Conservation (phyloP, 2,329 filamentous ascomycete species). For the Madurella mycetomatis region DNA sequence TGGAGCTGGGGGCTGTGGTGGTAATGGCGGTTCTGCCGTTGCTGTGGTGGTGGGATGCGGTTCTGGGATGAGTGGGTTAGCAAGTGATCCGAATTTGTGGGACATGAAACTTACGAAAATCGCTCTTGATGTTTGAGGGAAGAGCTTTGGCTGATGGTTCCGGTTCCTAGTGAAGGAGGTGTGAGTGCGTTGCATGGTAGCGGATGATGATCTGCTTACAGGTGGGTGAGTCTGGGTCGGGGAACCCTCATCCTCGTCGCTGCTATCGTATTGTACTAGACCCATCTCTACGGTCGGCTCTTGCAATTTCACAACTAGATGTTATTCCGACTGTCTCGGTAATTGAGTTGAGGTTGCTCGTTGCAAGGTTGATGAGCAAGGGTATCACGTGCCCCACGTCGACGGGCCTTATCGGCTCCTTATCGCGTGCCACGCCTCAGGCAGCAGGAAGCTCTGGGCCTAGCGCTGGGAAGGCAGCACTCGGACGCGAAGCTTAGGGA, state of each 20-base stretch:
- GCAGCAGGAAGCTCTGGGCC: slow-evolving; percentile 10
- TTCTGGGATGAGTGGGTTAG: neutral
- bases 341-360: neutral
- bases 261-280: slow-evolving; percentile 49
- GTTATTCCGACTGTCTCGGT: neutral
- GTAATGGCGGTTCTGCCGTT: neutral
- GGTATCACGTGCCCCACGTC: slow-evolving; percentile 23
- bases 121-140: neutral
- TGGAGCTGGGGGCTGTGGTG: neutral
- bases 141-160: neutral
- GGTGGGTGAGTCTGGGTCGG: slow-evolving; percentile 3
- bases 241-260: slow-evolving; percentile 45
- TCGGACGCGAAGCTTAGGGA: slow-evolving; percentile 31
- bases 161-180: neutral
- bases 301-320: neutral
- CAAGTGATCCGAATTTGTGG: neutral
- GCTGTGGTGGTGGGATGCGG: neutral
- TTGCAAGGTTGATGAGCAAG: slow-evolving; percentile 16
- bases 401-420: neutral
- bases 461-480: slow-evolving; percentile 27
- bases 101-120: neutral
- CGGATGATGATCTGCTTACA: neutral
- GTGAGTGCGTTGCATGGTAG: slow-evolving; percentile 1
- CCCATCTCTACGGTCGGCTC: slow-evolving; percentile 22
- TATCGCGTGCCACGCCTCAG: no score